phyloP scores from a whole-genome alignment of 2,329 filamentous ascomycete genomes.

The Clonostachys solani region DNA sequence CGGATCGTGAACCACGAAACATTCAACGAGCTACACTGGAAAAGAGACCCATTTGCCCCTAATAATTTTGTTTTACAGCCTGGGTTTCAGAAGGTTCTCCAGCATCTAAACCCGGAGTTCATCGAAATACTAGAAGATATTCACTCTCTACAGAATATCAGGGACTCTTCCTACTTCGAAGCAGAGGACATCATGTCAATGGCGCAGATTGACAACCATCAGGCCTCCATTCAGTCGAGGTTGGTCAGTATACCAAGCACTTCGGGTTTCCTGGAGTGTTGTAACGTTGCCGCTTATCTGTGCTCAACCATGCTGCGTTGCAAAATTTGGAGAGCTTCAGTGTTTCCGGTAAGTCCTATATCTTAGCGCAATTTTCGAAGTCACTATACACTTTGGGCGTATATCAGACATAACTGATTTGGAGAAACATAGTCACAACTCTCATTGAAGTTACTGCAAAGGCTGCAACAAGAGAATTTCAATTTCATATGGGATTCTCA shows the following conservation, averaged over 20 bases:
- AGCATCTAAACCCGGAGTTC: conserved; percentile 20
- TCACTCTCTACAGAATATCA: conserved; percentile 29
- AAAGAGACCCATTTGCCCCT: conserved; percentile 21
- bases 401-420: not conserved
- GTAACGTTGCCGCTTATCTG: conserved; percentile 33
- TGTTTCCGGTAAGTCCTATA: conserved; percentile 28
- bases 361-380: not conserved
- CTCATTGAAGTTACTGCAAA: conserved; percentile 21
- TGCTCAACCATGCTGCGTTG: conserved; percentile 32
- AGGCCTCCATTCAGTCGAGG: conserved; percentile 34
- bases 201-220: conserved; percentile 29
- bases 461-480: conserved; percentile 18
- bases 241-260: conserved; percentile 15
- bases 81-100: not conserved
- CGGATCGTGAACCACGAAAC: conserved; percentile 33
- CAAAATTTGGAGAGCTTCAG: conserved; percentile 28
- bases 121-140: conserved; percentile 30
- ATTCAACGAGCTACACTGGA: conserved; percentile 33
- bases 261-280: conserved; percentile 20
- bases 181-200: conserved; percentile 15
- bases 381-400: no score
- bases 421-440: conserved; percentile 15
- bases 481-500: conserved; percentile 23
- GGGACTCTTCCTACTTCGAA: conserved; percentile 14
- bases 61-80: conserved; percentile 15